phyloP scores from a whole-genome alignment of 345 rosid genomes.

The Schrenkiella parvula region DNA sequence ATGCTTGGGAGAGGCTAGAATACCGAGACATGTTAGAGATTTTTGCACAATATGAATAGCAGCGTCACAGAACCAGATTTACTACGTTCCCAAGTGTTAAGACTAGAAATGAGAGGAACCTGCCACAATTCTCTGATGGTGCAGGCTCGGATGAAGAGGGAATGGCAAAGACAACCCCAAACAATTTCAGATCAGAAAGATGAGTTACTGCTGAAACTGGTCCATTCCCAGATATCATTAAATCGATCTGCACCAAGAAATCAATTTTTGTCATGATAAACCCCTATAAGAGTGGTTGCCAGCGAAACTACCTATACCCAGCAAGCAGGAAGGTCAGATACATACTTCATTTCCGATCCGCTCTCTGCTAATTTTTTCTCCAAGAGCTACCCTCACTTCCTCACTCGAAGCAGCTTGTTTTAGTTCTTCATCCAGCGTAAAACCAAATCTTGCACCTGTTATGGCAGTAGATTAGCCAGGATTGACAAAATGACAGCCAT shows the following conservation, averaged over 20 bases:
- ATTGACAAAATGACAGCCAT: background rate
- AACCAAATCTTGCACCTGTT: slow-evolving; percentile 43
- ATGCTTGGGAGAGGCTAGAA: slow-evolving; percentile 50
- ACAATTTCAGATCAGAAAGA: slow-evolving; percentile 56
- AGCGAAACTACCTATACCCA: slow-evolving; percentile 13
- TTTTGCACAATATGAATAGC: background rate
- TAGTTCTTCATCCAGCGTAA: slow-evolving; percentile 59
- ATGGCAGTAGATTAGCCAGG: slow-evolving; percentile 28
- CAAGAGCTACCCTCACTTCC: slow-evolving; percentile 80
- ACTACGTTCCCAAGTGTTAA: background rate
- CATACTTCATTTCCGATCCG: slow-evolving; percentile 88
- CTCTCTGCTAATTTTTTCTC: slow-evolving; percentile 82
- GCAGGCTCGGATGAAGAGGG: slow-evolving; percentile 35
- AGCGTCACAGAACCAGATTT: background rate
- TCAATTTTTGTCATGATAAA: slow-evolving; percentile 2
- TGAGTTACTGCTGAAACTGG: slow-evolving; percentile 68
- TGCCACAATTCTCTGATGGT: background rate
- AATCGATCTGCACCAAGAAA: slow-evolving; percentile 65
- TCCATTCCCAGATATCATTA: slow-evolving; percentile 75
- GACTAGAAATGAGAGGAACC: background rate
- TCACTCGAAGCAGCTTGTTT: slow-evolving; percentile 67
- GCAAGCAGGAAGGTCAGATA: slow-evolving; percentile 4
- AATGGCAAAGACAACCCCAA: slow-evolving; percentile 61
- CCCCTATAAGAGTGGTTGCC: background rate
- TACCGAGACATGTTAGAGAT: background rate